Conservation (phyloP, 192 early-diverging fungal genomes). For the Coemansia sp. region DNA sequence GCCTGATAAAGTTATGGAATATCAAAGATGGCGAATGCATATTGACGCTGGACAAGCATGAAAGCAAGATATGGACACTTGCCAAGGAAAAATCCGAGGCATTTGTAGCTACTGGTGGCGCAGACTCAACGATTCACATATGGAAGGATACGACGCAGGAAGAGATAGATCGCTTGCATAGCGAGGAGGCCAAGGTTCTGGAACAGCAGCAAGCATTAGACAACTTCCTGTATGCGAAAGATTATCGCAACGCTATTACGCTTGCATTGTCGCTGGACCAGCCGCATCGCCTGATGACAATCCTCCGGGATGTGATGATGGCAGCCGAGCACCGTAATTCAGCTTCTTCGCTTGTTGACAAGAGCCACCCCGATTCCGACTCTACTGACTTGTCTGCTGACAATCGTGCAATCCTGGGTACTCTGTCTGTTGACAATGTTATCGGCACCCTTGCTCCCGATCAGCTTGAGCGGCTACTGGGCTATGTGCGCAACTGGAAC, state of each 20-base stretch:
- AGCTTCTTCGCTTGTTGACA: conserved; percentile 2
- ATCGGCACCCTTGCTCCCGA: conserved; percentile 62
- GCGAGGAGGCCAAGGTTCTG: conserved; percentile 61
- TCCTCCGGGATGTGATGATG: conserved; percentile 66
- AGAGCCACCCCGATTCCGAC: background rate
- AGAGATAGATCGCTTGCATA: conserved; percentile 74
- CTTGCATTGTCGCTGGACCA: conserved; percentile 89
- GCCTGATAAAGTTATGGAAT: conserved; percentile 95
- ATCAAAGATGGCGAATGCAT: conserved; percentile 90
- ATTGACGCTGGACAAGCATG: conserved; percentile 88
- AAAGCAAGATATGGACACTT: conserved; percentile 94
- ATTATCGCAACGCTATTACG: conserved; percentile 89
- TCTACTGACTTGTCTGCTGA: background rate
- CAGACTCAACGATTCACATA: conserved; percentile 85
- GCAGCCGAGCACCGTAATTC: conserved; percentile 39
- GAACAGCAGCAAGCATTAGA: conserved; percentile 90
- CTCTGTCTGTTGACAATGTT: conserved; percentile 65
- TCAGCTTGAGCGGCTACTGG: conserved; percentile 77
- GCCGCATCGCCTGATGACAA: conserved; percentile 76
- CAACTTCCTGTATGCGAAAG: conserved; percentile 82
- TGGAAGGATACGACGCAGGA: conserved; percentile 92
- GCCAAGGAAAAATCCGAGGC: conserved; percentile 68
- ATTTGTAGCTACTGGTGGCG: conserved; percentile 83
- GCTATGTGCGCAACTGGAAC: conserved; percentile 93
- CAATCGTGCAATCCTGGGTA: conserved; percentile 31